Evolutionary conservation across 202 grass and related monocot species (phyloP).

Genomic region (Sporobolus alterniflorus): DNA sequence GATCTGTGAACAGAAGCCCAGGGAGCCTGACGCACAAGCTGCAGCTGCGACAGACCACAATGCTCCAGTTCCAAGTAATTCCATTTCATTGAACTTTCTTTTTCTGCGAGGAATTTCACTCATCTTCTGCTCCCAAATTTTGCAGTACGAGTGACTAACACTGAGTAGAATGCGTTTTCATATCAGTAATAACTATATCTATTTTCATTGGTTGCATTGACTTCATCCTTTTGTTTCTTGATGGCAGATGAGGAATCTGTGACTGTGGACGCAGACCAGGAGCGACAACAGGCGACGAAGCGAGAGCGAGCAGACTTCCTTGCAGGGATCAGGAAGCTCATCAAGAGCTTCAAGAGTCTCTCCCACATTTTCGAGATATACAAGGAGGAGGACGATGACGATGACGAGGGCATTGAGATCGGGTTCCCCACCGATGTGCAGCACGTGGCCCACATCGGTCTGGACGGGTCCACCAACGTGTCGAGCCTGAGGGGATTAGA

Average conservation of each 20-base stretch:
- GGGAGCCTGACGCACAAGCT: slow-evolving; percentile 8
- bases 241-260: background rate
- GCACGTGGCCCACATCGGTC: slow-evolving; percentile 78
- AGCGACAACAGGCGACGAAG: slow-evolving; percentile 4
- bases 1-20: slow-evolving; percentile 25
- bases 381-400: slow-evolving; percentile 30
- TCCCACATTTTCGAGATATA: slow-evolving; percentile 67
- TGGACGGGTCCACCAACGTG: slow-evolving; percentile 52
- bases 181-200: background rate
- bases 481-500: slow-evolving; percentile 32
- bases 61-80: slow-evolving; percentile 33
- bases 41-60: slow-evolving; percentile 4
- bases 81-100: background rate
- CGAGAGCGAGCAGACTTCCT: slow-evolving; percentile 52
- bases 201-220: background rate
- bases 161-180: background rate
- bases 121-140: background rate
- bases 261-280: background rate
- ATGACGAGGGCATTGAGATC: slow-evolving; percentile 59
- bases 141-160: no score
- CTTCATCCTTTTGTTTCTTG: background rate
- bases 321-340: slow-evolving; percentile 66
- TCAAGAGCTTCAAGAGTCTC: slow-evolving; percentile 83
- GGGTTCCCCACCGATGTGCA: slow-evolving; percentile 77
- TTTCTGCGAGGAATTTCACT: no score